Percentiles rank a stretch among this genome's conserved stretches.
phyloP scores from a whole-genome alignment of 2,329 filamentous ascomycete species.

The Pseudocercospora crystallina region DNA sequence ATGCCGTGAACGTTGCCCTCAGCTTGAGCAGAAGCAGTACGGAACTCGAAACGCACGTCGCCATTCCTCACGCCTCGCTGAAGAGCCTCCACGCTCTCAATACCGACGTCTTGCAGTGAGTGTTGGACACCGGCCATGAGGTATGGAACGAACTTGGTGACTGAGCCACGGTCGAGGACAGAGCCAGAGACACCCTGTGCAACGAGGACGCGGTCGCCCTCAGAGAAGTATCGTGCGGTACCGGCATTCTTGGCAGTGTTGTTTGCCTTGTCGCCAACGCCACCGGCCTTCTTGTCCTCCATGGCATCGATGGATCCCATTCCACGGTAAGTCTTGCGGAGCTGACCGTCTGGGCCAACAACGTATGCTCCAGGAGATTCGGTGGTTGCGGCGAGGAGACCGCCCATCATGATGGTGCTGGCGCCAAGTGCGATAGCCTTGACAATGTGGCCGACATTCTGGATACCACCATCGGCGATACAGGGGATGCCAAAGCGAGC shows the following conservation, averaged over 20 bases:
- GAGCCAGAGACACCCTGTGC: slow-evolving; percentile 93
- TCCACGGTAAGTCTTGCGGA: slow-evolving; percentile 98
- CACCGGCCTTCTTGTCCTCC: slow-evolving; percentile 98
- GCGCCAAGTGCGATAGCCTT: slow-evolving; percentile 95
- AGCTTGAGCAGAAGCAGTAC: slow-evolving; percentile 89
- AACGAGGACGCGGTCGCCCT: slow-evolving; percentile 90
- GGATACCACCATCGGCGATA: slow-evolving; percentile 95
- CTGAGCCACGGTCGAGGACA: slow-evolving; percentile 75
- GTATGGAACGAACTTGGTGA: slow-evolving; percentile 95
- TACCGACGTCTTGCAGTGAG: slow-evolving; percentile 92
- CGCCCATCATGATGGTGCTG: slow-evolving; percentile 98
- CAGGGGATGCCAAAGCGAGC: slow-evolving; percentile 93
- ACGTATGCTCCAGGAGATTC: slow-evolving; percentile 97
- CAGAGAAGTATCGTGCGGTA: slow-evolving; percentile 96
- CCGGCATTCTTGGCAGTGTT: slow-evolving; percentile 98
- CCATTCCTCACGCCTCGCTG: slow-evolving; percentile 73
- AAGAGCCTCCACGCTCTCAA: slow-evolving; percentile 74
- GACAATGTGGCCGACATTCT: slow-evolving; percentile 98
- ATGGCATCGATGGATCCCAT: slow-evolving; percentile 99
- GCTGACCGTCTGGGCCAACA: slow-evolving; percentile 91
- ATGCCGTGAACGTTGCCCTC: slow-evolving; percentile 96
- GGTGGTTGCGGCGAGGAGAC: slow-evolving; percentile 92
- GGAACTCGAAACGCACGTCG: slow-evolving; percentile 84
- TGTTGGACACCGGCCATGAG: slow-evolving; percentile 94
- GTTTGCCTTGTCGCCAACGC: slow-evolving; percentile 65